Conservation (phyloP, 169 alveolate species). For the Eimeria sp. region DNA sequence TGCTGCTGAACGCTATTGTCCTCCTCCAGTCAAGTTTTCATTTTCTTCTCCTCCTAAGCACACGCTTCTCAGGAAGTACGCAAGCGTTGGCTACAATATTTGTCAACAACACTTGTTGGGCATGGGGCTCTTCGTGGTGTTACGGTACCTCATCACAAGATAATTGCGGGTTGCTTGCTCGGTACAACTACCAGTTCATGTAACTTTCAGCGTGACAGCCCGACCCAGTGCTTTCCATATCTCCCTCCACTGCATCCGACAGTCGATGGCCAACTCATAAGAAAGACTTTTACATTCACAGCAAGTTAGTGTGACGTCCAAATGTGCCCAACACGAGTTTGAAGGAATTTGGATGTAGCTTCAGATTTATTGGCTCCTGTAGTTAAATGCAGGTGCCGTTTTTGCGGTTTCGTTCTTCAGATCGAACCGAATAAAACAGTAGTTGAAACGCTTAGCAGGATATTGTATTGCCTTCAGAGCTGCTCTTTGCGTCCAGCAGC, state of each 20-base stretch:
- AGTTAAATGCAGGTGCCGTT: neutral
- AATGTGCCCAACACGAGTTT: neutral
- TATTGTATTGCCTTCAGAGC: neutral
- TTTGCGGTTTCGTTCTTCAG: neutral
- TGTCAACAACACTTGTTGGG: no score
- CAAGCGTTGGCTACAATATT: neutral
- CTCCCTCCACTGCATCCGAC: neutral
- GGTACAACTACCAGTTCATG: neutral
- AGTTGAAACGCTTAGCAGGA: neutral
- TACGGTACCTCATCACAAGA: no score
- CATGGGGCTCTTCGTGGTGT: neutral
- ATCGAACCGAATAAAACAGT: neutral
- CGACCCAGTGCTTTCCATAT: neutral
- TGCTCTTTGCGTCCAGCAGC: neutral
- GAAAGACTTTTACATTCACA: neutral
- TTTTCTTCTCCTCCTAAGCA: neutral
- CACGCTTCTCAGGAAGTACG: neutral
- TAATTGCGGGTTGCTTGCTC: neutral
- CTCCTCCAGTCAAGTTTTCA: neutral
- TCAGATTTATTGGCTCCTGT: neutral
- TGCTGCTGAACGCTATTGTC: neutral
- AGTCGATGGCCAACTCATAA: neutral
- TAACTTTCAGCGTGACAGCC: neutral
- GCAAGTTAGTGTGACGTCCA: neutral
- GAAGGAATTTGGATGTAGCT: neutral